Conservation (phyloP, 768 basidiomycete species). For the Ramaria sp. region DNA sequence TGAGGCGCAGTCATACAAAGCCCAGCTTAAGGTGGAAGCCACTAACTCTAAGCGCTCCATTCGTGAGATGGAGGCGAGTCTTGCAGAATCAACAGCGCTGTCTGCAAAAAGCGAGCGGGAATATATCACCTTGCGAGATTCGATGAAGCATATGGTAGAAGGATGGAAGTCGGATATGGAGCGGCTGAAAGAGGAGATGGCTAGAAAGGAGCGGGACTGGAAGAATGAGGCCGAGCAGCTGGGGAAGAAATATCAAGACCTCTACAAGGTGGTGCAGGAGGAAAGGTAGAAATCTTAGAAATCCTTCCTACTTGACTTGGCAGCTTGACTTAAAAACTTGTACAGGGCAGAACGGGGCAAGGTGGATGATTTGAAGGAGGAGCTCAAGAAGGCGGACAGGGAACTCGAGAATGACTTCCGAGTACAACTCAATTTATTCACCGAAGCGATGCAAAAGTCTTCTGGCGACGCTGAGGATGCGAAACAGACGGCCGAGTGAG, state of each 20-base stretch:
- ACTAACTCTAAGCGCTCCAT: constrained; percentile 61
- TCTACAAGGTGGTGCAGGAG: constrained; percentile 45
- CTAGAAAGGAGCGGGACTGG: constrained; percentile 58
- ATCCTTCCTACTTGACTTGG: constrained; percentile 28
- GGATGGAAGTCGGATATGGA: constrained; percentile 69
- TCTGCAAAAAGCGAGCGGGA: constrained; percentile 78
- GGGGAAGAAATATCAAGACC: constrained; percentile 50
- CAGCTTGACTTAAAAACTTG: constrained; percentile 18
- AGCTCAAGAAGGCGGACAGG: constrained; percentile 18
- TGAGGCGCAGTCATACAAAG: constrained; percentile 55
- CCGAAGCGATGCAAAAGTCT: constrained; percentile 32
- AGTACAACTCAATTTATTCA: constrained; percentile 11
- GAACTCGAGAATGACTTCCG: constrained; percentile 12
- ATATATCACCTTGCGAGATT: constrained; percentile 68
- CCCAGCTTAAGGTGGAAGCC: constrained; percentile 65
- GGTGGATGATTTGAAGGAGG: constrained; percentile 38
- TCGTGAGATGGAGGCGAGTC: constrained; percentile 68
- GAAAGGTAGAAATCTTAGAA: constrained; percentile 42
- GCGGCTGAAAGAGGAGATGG: constrained; percentile 62
- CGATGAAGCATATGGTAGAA: constrained; percentile 59
- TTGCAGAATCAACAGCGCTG: constrained; percentile 63
- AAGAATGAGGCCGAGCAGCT: constrained; percentile 55
- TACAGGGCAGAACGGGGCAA: constrained; percentile 29
- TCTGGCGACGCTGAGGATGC: constrained; percentile 47
- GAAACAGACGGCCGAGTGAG: constrained; percentile 51